Evolutionary conservation across 441 rosid species (phyloP).

Genomic region (Euphorbia celastroides): DNA sequence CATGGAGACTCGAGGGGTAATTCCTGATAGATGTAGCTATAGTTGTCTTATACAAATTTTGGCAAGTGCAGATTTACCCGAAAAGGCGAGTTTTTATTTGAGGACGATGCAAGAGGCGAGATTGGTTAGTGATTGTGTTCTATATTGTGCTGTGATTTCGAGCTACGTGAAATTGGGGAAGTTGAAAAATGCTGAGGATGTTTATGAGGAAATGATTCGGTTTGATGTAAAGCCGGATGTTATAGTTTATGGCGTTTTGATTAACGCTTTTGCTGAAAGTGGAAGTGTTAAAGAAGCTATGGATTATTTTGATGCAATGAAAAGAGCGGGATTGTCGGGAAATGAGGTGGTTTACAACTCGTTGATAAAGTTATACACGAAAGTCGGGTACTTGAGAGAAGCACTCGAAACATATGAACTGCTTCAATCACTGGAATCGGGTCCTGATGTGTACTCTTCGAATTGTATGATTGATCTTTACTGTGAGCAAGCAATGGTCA

Average conservation of each 20-base stretch:
- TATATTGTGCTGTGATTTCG: slow-evolving; percentile 72
- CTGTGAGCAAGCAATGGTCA: slow-evolving; percentile 58
- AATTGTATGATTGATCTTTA: slow-evolving; percentile 85
- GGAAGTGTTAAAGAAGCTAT: slow-evolving; percentile 59
- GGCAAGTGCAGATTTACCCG: slow-evolving; percentile 56
- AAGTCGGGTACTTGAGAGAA: slow-evolving; percentile 66
- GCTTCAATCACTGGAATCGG: slow-evolving; percentile 34
- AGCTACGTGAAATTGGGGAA: slow-evolving; percentile 67
- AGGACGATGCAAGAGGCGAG: slow-evolving; percentile 67
- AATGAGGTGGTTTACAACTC: slow-evolving; percentile 58
- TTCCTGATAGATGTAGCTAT: slow-evolving; percentile 68
- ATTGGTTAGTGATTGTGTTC: slow-evolving; percentile 62
- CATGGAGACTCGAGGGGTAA: slow-evolving; percentile 55
- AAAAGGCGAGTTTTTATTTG: slow-evolving; percentile 45
- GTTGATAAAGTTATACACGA: slow-evolving; percentile 81
- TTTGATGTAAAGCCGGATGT: slow-evolving; percentile 53
- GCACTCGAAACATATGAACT: slow-evolving; percentile 62
- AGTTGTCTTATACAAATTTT: slow-evolving; percentile 61
- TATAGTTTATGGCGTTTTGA: slow-evolving; percentile 64
- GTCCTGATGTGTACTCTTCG: slow-evolving; percentile 55
- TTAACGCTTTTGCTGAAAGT: slow-evolving; percentile 72
- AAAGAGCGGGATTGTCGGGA: slow-evolving; percentile 48
- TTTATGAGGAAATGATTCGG: slow-evolving; percentile 58
- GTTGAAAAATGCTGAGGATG: slow-evolving; percentile 55
- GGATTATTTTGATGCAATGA: slow-evolving; percentile 52